Evolutionary conservation across 2,329 filamentous ascomycete species (phyloP).

Genomic region (Capronia epimyces): DNA sequence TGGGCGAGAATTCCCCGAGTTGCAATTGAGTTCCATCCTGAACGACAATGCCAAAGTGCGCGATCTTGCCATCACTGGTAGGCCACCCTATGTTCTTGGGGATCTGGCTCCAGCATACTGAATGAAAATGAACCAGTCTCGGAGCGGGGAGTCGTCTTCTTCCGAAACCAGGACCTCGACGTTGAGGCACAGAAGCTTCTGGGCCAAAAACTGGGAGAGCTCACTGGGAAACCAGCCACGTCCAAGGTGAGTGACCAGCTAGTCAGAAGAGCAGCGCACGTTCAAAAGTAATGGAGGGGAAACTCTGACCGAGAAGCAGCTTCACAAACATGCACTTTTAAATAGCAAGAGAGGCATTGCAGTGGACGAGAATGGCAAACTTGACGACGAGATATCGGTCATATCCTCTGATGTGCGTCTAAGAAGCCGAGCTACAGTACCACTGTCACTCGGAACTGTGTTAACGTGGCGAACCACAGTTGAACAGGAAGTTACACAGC

Average conservation of each 20-base stretch:
- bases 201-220: slow-evolving; percentile 45
- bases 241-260: slow-evolving; percentile 32
- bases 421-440: too few relatives aligned
- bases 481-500: slow-evolving; percentile 36
- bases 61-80: slow-evolving; percentile 63
- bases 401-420: slow-evolving; percentile 41
- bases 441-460: too few relatives aligned
- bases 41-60: slow-evolving; percentile 59
- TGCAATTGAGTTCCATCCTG: slow-evolving; percentile 52
- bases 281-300: background rate
- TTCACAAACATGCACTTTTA: slow-evolving; percentile 44
- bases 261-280: too few relatives aligned
- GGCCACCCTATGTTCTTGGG: slow-evolving; percentile 20
- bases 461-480: too few relatives aligned
- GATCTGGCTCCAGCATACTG: background rate
- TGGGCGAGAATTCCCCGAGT: slow-evolving; percentile 43
- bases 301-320: slow-evolving; percentile 5
- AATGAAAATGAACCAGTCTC: slow-evolving; percentile 38
- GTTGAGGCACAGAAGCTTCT: slow-evolving; percentile 51
- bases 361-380: slow-evolving; percentile 42
- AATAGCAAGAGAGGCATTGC: slow-evolving; percentile 45
- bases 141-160: slow-evolving; percentile 52
- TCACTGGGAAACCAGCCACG: slow-evolving; percentile 44
- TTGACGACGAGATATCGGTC: slow-evolving; percentile 47
- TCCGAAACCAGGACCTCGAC: slow-evolving; percentile 47